Conservation (phyloP, 805 yeast species). For the Blastobotrys attinorum region DNA sequence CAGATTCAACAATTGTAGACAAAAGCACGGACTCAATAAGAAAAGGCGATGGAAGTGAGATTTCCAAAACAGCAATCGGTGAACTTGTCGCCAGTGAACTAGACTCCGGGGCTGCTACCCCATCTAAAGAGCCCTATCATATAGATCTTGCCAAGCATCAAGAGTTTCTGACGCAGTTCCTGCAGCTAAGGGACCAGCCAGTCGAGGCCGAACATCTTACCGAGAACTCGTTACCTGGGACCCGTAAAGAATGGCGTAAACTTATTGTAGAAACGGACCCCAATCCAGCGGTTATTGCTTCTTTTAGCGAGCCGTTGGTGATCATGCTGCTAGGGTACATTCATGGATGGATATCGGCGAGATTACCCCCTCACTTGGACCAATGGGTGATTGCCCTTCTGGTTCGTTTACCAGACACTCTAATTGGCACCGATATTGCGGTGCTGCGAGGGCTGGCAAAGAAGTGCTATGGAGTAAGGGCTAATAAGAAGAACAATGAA, state of each 20-base stretch:
- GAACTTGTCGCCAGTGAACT: no score
- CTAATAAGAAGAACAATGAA: constrained; percentile 6
- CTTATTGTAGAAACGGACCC: constrained; percentile 32
- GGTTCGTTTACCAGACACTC: constrained; percentile 32
- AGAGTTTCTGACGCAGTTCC: constrained; percentile 7
- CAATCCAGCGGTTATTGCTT: constrained; percentile 24
- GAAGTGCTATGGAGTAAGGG: constrained; percentile 22
- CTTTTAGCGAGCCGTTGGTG: constrained; percentile 31
- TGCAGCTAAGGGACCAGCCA: constrained; percentile 5
- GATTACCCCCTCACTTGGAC: constrained; percentile 22
- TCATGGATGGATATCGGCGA: constrained; percentile 36
- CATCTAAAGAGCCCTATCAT: background rate
- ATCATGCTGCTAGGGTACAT: constrained; percentile 35
- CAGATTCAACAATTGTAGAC: no score
- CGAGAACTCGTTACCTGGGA: constrained; percentile 33
- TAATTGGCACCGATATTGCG: constrained; percentile 34
- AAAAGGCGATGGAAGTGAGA: no score
- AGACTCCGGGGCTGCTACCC: background rate
- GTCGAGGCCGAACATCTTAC: constrained; percentile 6
- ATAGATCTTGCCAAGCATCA: constrained; percentile 11
- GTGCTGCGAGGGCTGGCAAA: constrained; percentile 36
- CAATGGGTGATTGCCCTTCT: constrained; percentile 37
- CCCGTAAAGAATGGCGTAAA: constrained; percentile 37
- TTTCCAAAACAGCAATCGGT: no score
- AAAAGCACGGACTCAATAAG: no score